These are phyloP conservation scores for Aspergillus tanneri DNA, from an alignment of 2,329 filamentous ascomycete genomes.

Conservation along the genomic window DNA sequence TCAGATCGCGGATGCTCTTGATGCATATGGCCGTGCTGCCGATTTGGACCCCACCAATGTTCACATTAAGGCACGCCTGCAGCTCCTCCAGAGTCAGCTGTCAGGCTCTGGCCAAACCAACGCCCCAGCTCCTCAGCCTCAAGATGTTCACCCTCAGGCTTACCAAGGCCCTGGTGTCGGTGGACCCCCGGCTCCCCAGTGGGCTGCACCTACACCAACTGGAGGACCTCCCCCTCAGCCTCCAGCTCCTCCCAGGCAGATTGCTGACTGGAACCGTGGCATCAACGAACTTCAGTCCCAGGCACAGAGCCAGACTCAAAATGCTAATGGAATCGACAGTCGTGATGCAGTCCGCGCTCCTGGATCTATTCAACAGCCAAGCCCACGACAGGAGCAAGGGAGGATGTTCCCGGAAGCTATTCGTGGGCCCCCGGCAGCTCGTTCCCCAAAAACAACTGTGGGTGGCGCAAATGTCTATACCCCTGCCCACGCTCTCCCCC, in stretches of 20 bases:
- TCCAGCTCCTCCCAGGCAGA: slow-evolving; percentile 64
- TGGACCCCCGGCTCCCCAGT: slow-evolving; percentile 82
- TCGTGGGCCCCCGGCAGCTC: slow-evolving; percentile 55
- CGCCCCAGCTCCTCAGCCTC: slow-evolving; percentile 72
- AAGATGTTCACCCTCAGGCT: slow-evolving; percentile 92
- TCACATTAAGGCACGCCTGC: slow-evolving; percentile 92
- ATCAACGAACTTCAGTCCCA: slow-evolving; percentile 73
- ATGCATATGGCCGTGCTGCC: slow-evolving; percentile 90
- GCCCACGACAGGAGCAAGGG: slow-evolving; percentile 71
- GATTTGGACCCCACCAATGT: slow-evolving; percentile 91
- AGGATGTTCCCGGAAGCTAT: slow-evolving; percentile 67
- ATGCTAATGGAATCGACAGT: slow-evolving; percentile 76
- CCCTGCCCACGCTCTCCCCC: slow-evolving; percentile 51
- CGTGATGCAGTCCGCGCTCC: slow-evolving; percentile 70
- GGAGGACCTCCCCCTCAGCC: slow-evolving; percentile 53
- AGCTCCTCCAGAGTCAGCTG: slow-evolving; percentile 77
- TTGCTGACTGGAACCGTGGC: slow-evolving; percentile 62
- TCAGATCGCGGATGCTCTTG: slow-evolving; percentile 91
- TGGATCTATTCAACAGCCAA: slow-evolving; percentile 68
- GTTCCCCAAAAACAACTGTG: slow-evolving; percentile 58
- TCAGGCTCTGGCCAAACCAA: slow-evolving; percentile 67
- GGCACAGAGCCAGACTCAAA: slow-evolving; percentile 35
- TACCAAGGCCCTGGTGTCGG: slow-evolving; percentile 82
- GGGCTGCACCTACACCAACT: slow-evolving; percentile 69
- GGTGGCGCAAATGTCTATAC: slow-evolving; percentile 54